Evolutionary conservation across 2,329 filamentous ascomycete genomes (phyloP), one percentile per base, ranked within the genome.

Genomic region (Claviceps sorghi): DNA sequence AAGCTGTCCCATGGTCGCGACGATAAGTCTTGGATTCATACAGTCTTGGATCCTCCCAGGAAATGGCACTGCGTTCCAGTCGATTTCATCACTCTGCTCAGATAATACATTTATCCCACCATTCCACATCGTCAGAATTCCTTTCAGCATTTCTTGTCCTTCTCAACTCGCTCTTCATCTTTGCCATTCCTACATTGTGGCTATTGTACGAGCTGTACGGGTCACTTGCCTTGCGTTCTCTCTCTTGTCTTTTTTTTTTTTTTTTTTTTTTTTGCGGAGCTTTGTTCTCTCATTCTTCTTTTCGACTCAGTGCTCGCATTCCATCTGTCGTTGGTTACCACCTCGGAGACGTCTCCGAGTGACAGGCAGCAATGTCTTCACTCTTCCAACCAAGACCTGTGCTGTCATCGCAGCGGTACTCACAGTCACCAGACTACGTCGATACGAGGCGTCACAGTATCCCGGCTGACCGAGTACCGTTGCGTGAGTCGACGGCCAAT

Each of bases 401-500:
- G 56, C 65, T 77, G 57, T 69, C 75, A 49, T 73, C 73, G 50
- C 75, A 78, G 61, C 70, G 72, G 59, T 76, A 72, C 61, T 74
- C 73, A 51, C 67, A 69, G 54, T 64, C 69, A 15, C 62, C 68
- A 53, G 74, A 76, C 50, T 76, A 75, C 58, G 58, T 69, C 57
- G 75, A 77, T 58, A 61, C 64, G 52, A 69, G 72, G 52, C 69
- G 73, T 57, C 4, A n/a, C 29, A 67, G 64, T 50, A 54, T 64
- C 60, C 60, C 67, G 60, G 57, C 57, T 58, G 62, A 62, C 58
- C 61, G 73, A 54, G 66, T 72, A 54, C 76, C 77, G 32, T 69
- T 80, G 40, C 67, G 73, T 53, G 76, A 80, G 59, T 71, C 74
- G 21, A 74, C 70, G 13, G 72, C 72, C 59, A 80, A 79, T 62